Conservation (phyloP, 495 filamentous ascomycete species). For the Aspergillus taichungensis region DNA sequence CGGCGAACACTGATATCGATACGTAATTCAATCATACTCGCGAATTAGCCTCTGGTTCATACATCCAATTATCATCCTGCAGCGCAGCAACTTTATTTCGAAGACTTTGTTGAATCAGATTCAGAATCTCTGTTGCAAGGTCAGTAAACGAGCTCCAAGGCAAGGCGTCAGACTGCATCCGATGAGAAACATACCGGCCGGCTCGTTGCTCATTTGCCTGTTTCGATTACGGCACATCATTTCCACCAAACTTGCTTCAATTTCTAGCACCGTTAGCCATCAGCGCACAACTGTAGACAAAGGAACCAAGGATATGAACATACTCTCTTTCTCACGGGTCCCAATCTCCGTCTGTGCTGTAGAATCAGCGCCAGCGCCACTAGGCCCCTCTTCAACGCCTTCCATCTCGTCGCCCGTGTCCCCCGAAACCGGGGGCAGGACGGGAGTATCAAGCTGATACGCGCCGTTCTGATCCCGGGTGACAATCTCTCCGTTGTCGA, state of each 20-base stretch:
- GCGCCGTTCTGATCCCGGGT: slow-evolving; percentile 67
- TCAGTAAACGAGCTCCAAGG: slow-evolving; percentile 14
- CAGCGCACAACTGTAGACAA: neutral
- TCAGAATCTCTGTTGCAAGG: slow-evolving; percentile 52
- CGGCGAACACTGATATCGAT: neutral
- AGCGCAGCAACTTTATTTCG: slow-evolving; percentile 61
- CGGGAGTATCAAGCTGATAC: slow-evolving; percentile 62
- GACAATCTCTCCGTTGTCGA: slow-evolving; percentile 60
- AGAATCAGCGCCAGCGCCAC: slow-evolving; percentile 14
- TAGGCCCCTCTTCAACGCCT: slow-evolving; percentile 22
- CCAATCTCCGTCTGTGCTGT: slow-evolving; percentile 23
- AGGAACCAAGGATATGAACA: slow-evolving; percentile 7
- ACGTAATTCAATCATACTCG: slow-evolving; percentile 10
- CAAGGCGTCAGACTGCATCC: neutral
- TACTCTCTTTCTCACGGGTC: slow-evolving; percentile 40
- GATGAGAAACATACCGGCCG: slow-evolving; percentile 47
- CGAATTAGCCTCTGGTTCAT: slow-evolving; percentile 56
- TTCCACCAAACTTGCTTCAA: slow-evolving; percentile 40
- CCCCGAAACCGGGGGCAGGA: slow-evolving; percentile 38
- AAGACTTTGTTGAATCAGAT: slow-evolving; percentile 62
- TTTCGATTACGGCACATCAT: slow-evolving; percentile 53
- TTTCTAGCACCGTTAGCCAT: slow-evolving; percentile 21
- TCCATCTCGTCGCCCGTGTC: slow-evolving; percentile 48
- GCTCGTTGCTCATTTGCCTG: slow-evolving; percentile 51
- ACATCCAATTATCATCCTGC: slow-evolving; percentile 88